Base-by-base conservation (phyloP, 805 yeast genomes). In the Saccharomycopsis vini region DNA sequence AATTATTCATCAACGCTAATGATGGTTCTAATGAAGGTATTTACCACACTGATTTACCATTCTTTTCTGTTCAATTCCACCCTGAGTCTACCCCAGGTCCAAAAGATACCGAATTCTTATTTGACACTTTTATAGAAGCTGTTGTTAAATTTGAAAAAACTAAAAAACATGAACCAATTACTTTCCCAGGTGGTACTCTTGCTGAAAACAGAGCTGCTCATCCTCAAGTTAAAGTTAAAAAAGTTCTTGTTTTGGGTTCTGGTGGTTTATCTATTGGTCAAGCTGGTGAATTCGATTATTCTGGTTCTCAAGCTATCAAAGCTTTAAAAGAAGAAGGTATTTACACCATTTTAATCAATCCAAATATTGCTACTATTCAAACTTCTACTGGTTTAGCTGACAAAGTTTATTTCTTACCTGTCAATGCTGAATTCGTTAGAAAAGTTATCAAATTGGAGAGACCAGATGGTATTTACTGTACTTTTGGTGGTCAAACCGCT, bases 81-180 rank as follows among this genome's bases (percentile, higher is more conserved):
- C 99, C 99, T 21, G 99, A 92, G 72, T 86, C 97, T 20, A 87
- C 95, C 40, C 97, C 98, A 39, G 99, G 99, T 63, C 99, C 99
- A 62, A 79, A 95, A 63, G 99, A 92, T 63, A 92, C 98, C 42
- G 98, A 92, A 68, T 92, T 89, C 66, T 72, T 92, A 62, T 92
- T 92, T 57, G 98, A 92, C 59, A 88, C 85, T 26, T 92, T 92
- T 67, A 82, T 92, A 59, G 66, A 85, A 53, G 63, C 96, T 40
- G 95, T 92, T 41, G 62, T 73, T 42, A 85, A 81, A 39, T 73
- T 66, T 68, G 75, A 81, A 56, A 53, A 64, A 46, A 66, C 85
- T 35, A 69, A 68, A 52, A 59, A 60, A 40, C 71, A 76, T 60
- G 80, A 79, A 64, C 76, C 87, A 42, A 85, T 92, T 44, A 74